phyloP scores from a whole-genome alignment of 164 flowering plant species.

The Magnolia kwangsiensis region DNA sequence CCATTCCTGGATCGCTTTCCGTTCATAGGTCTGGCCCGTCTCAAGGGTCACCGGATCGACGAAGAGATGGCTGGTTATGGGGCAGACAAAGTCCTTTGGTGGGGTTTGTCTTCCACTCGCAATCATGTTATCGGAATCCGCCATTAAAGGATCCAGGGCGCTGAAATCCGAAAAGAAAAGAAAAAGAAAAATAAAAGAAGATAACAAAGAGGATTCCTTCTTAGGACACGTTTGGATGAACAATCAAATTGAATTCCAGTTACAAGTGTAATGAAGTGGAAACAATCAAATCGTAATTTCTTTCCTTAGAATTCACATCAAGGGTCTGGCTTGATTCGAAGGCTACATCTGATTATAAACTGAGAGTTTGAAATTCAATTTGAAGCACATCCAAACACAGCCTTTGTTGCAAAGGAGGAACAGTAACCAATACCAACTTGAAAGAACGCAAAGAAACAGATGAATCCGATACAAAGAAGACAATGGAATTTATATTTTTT shows the following conservation, averaged over 20 bases:
- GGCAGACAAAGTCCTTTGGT: conserved; percentile 84
- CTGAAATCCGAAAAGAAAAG: conserved; percentile 27
- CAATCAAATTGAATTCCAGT: not conserved
- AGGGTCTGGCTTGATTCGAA: too few species aligned
- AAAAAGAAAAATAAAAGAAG: not conserved
- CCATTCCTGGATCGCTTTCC: conserved; percentile 81
- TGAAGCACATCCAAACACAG: too few species aligned
- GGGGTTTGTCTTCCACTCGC: conserved; percentile 47
- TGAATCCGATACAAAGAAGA: not conserved
- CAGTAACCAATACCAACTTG: not conserved
- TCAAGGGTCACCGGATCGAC: conserved; percentile 84
- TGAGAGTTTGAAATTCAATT: too few species aligned
- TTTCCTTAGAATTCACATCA: too few species aligned
- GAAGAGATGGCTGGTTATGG: conserved; percentile 67
- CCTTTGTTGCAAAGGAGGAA: too few species aligned
- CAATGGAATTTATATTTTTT: not conserved
- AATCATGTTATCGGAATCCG: conserved; percentile 32
- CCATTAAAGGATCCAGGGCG: conserved; percentile 39
- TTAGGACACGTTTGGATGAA: not conserved
- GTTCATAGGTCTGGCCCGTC: conserved; percentile 87
- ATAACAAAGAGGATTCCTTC: not conserved
- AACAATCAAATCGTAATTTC: too few species aligned
- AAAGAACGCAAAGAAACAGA: not conserved
- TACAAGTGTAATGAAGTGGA: too few species aligned
- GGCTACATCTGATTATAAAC: too few species aligned